These are phyloP conservation scores for Strobilomyces confusus DNA, from an alignment of 768 basidiomycete genomes.

Conservation along the genomic window DNA sequence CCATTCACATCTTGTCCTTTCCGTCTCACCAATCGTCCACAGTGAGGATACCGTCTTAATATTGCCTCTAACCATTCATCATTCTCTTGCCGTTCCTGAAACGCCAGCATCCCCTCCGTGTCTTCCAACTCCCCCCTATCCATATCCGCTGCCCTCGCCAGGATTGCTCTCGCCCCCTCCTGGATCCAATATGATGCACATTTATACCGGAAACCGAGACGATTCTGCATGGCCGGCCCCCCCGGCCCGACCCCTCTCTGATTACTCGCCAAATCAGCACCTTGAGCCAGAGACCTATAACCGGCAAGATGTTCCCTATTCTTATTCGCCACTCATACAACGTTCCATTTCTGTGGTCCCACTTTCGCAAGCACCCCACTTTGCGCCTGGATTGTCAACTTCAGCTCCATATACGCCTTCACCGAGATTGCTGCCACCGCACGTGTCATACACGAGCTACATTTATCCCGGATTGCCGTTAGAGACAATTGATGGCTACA, in stretches of 20 bases:
- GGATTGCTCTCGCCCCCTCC: slow-evolving; percentile 28
- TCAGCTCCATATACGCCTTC: slow-evolving; percentile 26
- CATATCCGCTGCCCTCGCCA: slow-evolving; percentile 15
- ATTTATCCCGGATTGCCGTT: slow-evolving; percentile 12
- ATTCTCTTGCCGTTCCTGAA: slow-evolving; percentile 55
- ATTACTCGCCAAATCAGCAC: slow-evolving; percentile 7
- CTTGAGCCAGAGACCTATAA: slow-evolving; percentile 9
- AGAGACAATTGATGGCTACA: slow-evolving; percentile 13
- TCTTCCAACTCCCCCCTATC: slow-evolving; percentile 15
- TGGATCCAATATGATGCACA: slow-evolving; percentile 3
- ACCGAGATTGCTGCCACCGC: slow-evolving; percentile 26
- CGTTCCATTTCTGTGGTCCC: slow-evolving; percentile 54
- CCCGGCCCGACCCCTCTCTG: slow-evolving; percentile 1
- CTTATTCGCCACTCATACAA: slow-evolving; percentile 37
- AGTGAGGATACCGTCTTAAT: slow-evolving; percentile 71
- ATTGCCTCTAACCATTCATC: slow-evolving; percentile 60
- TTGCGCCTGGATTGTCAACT: slow-evolving; percentile 36
- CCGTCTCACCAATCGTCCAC: slow-evolving; percentile 8
- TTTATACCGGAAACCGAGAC: slow-evolving; percentile 9
- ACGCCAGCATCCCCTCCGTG: slow-evolving; percentile 28
- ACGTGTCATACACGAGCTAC: slow-evolving; percentile 19
- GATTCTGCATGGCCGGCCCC: slow-evolving; percentile 10
- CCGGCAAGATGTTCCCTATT: slow-evolving; percentile 17
- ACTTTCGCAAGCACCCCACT: slow-evolving; percentile 28
- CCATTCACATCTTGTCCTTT: slow-evolving; percentile 10